Evolutionary conservation across 1,284 basidiomycete species (phyloP).

Genomic region (Xerocomus minutiporus): DNA sequence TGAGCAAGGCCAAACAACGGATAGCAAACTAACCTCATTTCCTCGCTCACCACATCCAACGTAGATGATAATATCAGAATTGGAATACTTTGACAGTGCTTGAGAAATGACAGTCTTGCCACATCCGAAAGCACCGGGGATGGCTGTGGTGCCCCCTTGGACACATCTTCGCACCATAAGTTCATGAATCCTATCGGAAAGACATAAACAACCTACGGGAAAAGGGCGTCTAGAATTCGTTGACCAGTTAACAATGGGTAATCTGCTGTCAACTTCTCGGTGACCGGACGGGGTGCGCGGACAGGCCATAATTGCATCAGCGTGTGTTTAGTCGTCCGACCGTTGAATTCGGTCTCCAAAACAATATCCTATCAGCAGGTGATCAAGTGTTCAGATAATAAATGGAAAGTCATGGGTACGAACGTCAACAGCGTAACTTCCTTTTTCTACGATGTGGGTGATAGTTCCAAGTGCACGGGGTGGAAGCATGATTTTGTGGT

Average conservation of each 20-base stretch:
- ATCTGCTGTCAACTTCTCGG: slow-evolving; percentile 92
- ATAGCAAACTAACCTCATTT: slow-evolving; percentile 60
- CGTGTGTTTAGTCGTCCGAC: slow-evolving; percentile 88
- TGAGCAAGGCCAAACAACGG: slow-evolving; percentile 5
- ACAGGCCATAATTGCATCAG: slow-evolving; percentile 99
- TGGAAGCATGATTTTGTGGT: slow-evolving; percentile 96
- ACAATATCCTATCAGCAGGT: slow-evolving; percentile 72
- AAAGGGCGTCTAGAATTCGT: slow-evolving; percentile 94
- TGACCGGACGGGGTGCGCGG: slow-evolving; percentile 91
- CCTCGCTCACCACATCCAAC: slow-evolving; percentile 96
- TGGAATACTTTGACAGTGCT: slow-evolving; percentile 98
- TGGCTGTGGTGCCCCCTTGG: slow-evolving; percentile 98
- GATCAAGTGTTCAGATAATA: slow-evolving; percentile 2
- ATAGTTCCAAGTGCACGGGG: slow-evolving; percentile 95
- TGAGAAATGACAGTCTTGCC: slow-evolving; percentile 97
- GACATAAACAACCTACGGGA: slow-evolving; percentile 63
- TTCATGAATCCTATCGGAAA: background rate
- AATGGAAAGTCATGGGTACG: slow-evolving; percentile 28
- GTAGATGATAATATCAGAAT: slow-evolving; percentile 99
- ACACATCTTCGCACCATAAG: slow-evolving; percentile 63
- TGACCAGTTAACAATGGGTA: slow-evolving; percentile 94
- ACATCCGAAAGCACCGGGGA: slow-evolving; percentile 98
- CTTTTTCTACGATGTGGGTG: slow-evolving; percentile 91
- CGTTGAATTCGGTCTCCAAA: slow-evolving; percentile 96
- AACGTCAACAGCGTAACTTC: slow-evolving; percentile 89